These are phyloP conservation scores for Bryum argenteum DNA, from an alignment of 225 moss, liverwort and hornwort species.

Conservation along the genomic window DNA sequence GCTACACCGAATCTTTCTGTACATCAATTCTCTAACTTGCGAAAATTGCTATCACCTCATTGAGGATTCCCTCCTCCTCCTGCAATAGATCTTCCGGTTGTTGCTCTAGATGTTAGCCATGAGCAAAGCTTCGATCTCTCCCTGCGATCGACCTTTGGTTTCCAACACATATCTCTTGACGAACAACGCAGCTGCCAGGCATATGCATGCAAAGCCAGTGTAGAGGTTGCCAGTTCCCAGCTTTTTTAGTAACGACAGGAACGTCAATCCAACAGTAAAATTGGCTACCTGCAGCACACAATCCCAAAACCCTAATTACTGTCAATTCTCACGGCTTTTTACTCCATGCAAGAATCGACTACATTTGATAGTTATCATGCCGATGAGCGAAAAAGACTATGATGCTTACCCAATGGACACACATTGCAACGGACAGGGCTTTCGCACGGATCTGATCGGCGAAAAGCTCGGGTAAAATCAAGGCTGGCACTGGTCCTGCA, in stretches of 20 bases:
- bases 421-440: conserved; percentile 85
- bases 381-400: no score
- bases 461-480: conserved; percentile 82
- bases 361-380: no score
- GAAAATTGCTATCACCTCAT: no score
- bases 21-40: no score
- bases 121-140: conserved; percentile 71
- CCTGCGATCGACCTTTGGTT: conserved; percentile 74
- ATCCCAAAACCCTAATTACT: fast-evolving
- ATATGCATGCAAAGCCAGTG: conserved; percentile 61
- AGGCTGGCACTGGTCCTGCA: conserved; percentile 83
- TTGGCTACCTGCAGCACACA: conserved; percentile 56
- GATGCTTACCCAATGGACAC: conserved; percentile 78
- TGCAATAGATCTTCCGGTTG: no score
- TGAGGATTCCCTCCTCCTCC: no score
- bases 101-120: conserved; percentile 64
- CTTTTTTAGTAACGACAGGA: conserved; percentile 62
- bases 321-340: conserved; percentile 13
- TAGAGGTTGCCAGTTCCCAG: conserved; percentile 65
- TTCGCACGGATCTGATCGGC: conserved; percentile 74
- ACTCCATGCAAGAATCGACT: no score
- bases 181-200: conserved; percentile 55
- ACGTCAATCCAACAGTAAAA: conserved; percentile 76
- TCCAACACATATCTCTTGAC: conserved; percentile 66
- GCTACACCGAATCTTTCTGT: no score